Conservation (phyloP, 257 asterid genomes). For the Salvia miltiorrhiza region DNA sequence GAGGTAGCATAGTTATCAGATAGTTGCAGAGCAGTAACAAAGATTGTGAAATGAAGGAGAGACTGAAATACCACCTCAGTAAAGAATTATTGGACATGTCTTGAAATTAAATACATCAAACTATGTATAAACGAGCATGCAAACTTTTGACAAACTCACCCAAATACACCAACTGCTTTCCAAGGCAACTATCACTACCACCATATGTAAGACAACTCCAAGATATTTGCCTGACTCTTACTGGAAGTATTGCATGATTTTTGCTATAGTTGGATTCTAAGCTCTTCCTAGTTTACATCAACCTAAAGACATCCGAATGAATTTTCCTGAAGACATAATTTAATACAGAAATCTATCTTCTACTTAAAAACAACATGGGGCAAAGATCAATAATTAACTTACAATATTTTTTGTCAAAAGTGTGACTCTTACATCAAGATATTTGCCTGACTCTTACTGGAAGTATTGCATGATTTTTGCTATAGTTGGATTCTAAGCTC, state of each 20-base stretch:
- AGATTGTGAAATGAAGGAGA: background rate
- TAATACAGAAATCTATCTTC: background rate
- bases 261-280: background rate
- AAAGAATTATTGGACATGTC: too few species aligned
- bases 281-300: background rate
- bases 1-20: background rate
- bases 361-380: background rate
- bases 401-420: too few species aligned
- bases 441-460: background rate
- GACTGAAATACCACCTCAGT: background rate
- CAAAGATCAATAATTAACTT: too few species aligned
- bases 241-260: background rate
- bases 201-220: conserved; percentile 2
- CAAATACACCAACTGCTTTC: too few species aligned
- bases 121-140: too few species aligned
- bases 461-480: background rate
- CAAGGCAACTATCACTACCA: background rate
- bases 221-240: background rate
- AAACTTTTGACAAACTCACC: too few species aligned
- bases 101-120: too few species aligned
- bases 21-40: background rate
- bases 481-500: background rate
- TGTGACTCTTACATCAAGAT: too few species aligned
- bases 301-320: background rate
- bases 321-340: background rate